phyloP scores from a whole-genome alignment of 148 eudicot genomes.

The Cornus suecica region DNA sequence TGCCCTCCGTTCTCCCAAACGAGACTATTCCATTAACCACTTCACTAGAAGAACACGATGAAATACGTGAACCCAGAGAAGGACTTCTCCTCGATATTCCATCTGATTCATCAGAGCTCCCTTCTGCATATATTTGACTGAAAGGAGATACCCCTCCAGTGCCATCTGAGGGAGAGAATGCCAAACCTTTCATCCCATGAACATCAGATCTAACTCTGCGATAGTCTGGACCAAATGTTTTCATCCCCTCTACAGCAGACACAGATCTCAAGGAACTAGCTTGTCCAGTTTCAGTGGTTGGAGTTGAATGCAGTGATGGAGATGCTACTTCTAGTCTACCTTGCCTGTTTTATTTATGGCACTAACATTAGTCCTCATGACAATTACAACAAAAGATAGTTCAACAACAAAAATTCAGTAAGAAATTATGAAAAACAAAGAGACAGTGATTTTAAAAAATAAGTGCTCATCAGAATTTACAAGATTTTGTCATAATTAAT shows the following conservation, averaged over 20 bases:
- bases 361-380: slow-evolving; percentile 3
- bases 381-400: background rate
- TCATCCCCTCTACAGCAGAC: slow-evolving; percentile 24
- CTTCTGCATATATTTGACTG: slow-evolving; percentile 17
- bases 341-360: slow-evolving; percentile 26
- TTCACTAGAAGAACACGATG: slow-evolving; percentile 33
- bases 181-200: slow-evolving; percentile 10
- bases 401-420: background rate
- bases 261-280: slow-evolving; percentile 25
- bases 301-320: slow-evolving; percentile 22
- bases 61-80: slow-evolving; percentile 28
- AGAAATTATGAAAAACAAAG: no score
- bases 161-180: slow-evolving; percentile 12
- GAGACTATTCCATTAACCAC: slow-evolving; percentile 17
- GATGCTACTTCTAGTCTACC: slow-evolving; percentile 24
- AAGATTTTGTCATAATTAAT: background rate
- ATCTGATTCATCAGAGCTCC: slow-evolving; percentile 22
- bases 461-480: background rate
- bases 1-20: slow-evolving; percentile 18
- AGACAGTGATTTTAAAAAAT: background rate
- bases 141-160: slow-evolving; percentile 23
- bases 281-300: slow-evolving; percentile 27
- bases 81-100: slow-evolving; percentile 24
- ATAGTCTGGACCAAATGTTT: slow-evolving; percentile 1
- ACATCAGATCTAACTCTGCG: slow-evolving; percentile 26